A percentile compares a stretch with the other conserved stretches of the same genome.
Evolutionary conservation across 2,329 filamentous ascomycete genomes (phyloP).

Genomic region (Botrytis porri): DNA sequence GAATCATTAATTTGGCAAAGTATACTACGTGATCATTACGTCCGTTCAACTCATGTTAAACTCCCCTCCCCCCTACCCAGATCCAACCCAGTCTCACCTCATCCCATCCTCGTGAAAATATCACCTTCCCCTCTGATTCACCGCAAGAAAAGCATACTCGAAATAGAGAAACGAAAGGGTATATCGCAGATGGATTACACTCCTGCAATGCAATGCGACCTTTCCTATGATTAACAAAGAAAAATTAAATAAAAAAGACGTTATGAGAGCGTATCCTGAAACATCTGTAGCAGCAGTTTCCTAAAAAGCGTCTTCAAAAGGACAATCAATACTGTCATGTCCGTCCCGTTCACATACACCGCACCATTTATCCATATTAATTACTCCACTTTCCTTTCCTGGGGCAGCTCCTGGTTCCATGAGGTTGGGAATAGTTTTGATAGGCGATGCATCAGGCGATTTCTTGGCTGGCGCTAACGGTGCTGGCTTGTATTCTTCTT

Average conservation of each 20-base stretch:
- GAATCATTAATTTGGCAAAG: slow-evolving; percentile 4
- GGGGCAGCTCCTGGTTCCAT: slow-evolving; percentile 68
- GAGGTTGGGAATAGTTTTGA: slow-evolving; percentile 56
- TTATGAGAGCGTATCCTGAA: slow-evolving; percentile 4
- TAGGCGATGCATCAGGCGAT: slow-evolving; percentile 41
- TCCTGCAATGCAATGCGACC: slow-evolving; percentile 16
- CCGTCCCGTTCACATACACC: slow-evolving; percentile 94
- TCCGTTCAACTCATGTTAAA: background rate
- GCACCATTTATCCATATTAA: slow-evolving; percentile 92
- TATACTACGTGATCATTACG: slow-evolving; percentile 12
- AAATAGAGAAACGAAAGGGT: slow-evolving; percentile 11
- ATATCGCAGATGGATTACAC: slow-evolving; percentile 9
- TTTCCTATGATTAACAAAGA: slow-evolving; percentile 5
- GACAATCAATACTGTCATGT: slow-evolving; percentile 93
- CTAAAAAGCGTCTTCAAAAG: slow-evolving; percentile 78
- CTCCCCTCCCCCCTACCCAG: slow-evolving; percentile 23
- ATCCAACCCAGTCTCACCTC: background rate
- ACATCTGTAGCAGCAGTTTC: background rate
- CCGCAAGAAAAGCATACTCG: background rate
- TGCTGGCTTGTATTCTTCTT: slow-evolving; percentile 50
- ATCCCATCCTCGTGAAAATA: slow-evolving; percentile 6
- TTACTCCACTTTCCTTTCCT: slow-evolving; percentile 72
- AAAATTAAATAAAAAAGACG: background rate
- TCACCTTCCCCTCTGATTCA: background rate
- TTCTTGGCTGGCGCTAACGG: slow-evolving; percentile 53